These are phyloP conservation scores for Bolboschoenoplectus hybrid DNA, from an alignment of 202 grass and related monocot species.

Conservation along the genomic window DNA sequence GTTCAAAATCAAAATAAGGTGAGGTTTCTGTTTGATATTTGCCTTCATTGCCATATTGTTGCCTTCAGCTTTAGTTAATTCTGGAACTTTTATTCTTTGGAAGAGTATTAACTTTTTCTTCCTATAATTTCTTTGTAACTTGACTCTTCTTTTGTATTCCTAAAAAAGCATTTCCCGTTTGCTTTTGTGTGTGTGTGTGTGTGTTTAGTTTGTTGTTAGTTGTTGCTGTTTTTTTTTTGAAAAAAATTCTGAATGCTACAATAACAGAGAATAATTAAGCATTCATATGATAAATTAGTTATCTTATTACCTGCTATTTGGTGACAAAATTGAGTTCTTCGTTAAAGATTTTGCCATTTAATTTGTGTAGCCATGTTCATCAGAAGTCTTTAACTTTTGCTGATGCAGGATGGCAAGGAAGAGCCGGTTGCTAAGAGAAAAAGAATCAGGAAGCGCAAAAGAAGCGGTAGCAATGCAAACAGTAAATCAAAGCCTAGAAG, in stretches of 20 bases:
- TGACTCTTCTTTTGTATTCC: background rate
- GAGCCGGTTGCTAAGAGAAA: constrained; percentile 54
- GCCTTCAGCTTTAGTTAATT: background rate
- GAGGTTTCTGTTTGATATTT: background rate
- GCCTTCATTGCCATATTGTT: background rate
- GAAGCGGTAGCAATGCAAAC: constrained; percentile 35
- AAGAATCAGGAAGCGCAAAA: constrained; percentile 67
- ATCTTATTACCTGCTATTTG: background rate
- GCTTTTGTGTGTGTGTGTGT: background rate
- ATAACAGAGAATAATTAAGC: background rate
- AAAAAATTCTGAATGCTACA: background rate
- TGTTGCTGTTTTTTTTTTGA: background rate
- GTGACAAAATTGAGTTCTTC: background rate
- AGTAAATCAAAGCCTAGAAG: constrained; percentile 32
- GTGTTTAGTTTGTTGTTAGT: background rate
- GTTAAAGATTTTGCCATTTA: background rate
- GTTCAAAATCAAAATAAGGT: constrained; percentile 50
- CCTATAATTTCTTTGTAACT: background rate
- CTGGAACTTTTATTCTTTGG: background rate
- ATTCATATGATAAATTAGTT: constrained; percentile 4
- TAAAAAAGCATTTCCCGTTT: background rate
- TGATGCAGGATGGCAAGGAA: constrained; percentile 38
- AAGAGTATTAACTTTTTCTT: no score
- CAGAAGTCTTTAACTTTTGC: background rate
- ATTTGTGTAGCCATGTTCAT: background rate